phyloP scores from a whole-genome alignment of 2,329 filamentous ascomycete species.

The Coniochaeta sp. region DNA sequence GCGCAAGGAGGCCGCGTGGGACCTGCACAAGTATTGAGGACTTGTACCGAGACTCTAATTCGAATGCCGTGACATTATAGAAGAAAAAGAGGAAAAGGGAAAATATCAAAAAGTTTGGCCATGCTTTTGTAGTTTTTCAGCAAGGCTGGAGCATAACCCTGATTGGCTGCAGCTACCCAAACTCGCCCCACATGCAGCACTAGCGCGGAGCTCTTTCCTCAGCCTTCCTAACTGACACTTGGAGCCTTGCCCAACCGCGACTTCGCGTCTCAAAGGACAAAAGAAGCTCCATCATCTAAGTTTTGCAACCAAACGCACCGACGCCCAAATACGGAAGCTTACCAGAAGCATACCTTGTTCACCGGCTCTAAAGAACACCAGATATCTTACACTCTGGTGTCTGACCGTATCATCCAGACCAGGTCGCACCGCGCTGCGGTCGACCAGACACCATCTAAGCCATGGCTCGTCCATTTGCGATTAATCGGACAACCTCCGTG shows the following conservation, averaged over 20 bases:
- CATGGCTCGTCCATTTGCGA: neutral
- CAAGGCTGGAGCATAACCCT: neutral
- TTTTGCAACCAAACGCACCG: neutral
- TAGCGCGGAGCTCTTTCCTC: neutral
- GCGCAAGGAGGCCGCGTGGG: constrained; percentile 73
- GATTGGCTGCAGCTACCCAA: neutral
- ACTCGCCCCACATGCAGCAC: neutral
- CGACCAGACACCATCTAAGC: neutral
- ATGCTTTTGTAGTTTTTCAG: neutral
- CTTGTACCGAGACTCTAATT: constrained; percentile 99
- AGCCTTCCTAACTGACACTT: neutral
- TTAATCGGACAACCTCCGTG: neutral
- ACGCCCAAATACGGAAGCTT: neutral
- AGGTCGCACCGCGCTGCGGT: constrained; percentile 1
- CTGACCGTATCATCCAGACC: neutral
- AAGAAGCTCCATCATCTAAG: neutral
- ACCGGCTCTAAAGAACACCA: neutral
- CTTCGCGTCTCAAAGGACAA: constrained; percentile 1
- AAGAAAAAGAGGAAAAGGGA: constrained; percentile 38
- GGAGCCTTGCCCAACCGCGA: constrained; percentile 4
- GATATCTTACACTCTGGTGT: neutral
- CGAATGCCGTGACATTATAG: constrained; percentile 80
- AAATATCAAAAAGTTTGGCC: constrained; percentile 13
- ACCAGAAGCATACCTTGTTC: neutral
- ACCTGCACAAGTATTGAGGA: constrained; percentile 89